Conservation (phyloP, 2,329 filamentous ascomycete species). For the Penicillium glabrum region DNA sequence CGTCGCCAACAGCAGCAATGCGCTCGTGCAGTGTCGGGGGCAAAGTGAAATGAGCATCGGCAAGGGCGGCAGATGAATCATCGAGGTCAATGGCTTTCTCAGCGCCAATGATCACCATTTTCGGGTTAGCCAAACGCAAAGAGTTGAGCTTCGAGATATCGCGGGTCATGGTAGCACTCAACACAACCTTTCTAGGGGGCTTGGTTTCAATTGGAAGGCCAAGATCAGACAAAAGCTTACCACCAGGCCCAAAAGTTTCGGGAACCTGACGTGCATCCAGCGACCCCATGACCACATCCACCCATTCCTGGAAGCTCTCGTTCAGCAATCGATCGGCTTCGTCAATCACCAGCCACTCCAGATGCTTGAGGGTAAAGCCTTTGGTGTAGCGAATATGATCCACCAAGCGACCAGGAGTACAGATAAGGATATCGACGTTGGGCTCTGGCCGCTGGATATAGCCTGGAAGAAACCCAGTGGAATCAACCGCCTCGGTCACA, state of each 20-base stretch:
- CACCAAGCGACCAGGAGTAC: slow-evolving; percentile 86
- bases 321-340: slow-evolving; percentile 90
- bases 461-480: slow-evolving; percentile 50
- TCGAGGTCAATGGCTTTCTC: slow-evolving; percentile 25
- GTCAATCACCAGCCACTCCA: slow-evolving; percentile 88
- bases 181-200: slow-evolving; percentile 72
- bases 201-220: slow-evolving; percentile 40
- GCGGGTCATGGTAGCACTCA: slow-evolving; percentile 89
- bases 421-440: slow-evolving; percentile 83
- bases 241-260: slow-evolving; percentile 47
- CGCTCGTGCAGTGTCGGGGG: slow-evolving; percentile 65
- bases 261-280: slow-evolving; percentile 55
- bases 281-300: slow-evolving; percentile 65
- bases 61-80: slow-evolving; percentile 17
- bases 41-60: slow-evolving; percentile 53
- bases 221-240: slow-evolving; percentile 33
- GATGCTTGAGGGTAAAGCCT: slow-evolving; percentile 73
- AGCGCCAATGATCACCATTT: slow-evolving; percentile 72
- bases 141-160: slow-evolving; percentile 78
- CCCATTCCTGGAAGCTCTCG: slow-evolving; percentile 91
- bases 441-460: slow-evolving; percentile 67
- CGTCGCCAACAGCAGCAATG: slow-evolving; percentile 67
- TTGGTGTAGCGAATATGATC: slow-evolving; percentile 84
- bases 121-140: slow-evolving; percentile 71
- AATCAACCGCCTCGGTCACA: slow-evolving; percentile 42